Conservation (phyloP, 208 protist species). For the Trypanosoma conorhini region DNA sequence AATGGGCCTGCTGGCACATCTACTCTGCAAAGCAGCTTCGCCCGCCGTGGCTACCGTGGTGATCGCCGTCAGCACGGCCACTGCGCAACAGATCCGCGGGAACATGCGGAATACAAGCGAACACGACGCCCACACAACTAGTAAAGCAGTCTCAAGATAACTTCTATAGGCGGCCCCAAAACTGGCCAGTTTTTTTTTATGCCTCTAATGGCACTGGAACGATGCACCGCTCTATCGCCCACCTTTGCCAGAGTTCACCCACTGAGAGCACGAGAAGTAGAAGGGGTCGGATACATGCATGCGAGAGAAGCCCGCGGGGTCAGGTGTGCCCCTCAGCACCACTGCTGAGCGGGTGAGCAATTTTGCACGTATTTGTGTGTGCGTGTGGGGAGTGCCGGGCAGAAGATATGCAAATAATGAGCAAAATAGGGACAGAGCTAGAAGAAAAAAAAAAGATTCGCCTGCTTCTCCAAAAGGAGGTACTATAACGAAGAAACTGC, state of each 20-base stretch:
- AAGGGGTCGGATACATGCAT: not conserved
- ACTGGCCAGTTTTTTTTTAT: no score
- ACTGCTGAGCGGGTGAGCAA: not conserved
- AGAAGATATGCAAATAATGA: not conserved
- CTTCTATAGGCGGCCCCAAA: no score
- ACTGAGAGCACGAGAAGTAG: not conserved
- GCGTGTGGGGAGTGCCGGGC: not conserved
- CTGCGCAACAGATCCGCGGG: not conserved
- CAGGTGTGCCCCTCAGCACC: no score
- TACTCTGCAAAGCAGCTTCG: not conserved
- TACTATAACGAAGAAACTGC: not conserved
- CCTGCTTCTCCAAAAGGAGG: not conserved
- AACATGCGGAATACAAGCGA: not conserved
- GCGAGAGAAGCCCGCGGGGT: not conserved
- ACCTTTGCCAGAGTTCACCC: no score
- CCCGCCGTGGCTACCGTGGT: not conserved
- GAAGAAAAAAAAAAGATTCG: not conserved
- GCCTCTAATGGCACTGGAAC: no score
- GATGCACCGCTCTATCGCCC: no score
- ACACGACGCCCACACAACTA: not conserved
- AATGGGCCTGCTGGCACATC: slow-evolving; percentile 15
- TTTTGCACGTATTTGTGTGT: not conserved
- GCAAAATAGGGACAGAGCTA: not conserved
- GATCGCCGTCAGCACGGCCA: not conserved
- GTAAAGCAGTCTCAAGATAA: no score